Conservation (phyloP, 2,329 filamentous ascomycete species). For the Aspergillus calidoustus region DNA sequence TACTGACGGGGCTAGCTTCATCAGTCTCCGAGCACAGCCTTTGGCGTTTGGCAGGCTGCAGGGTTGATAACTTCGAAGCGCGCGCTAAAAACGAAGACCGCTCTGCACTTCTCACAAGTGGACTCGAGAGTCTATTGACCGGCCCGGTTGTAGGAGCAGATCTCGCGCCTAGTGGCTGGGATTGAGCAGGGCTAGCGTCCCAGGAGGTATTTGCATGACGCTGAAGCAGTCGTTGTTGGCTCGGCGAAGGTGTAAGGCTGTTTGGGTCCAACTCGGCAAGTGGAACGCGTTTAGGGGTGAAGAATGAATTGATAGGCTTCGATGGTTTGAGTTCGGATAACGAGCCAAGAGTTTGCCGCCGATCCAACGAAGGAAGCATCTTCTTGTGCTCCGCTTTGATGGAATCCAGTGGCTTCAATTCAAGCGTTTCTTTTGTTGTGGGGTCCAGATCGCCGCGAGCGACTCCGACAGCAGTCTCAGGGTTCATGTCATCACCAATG, state of each 20-base stretch:
- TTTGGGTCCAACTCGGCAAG: constrained; percentile 72
- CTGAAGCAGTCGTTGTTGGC: constrained; percentile 61
- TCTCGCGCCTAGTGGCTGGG: constrained; percentile 39
- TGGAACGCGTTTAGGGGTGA: constrained; percentile 66
- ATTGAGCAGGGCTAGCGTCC: constrained; percentile 56
- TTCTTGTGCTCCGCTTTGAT: constrained; percentile 33
- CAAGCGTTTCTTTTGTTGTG: constrained; percentile 75
- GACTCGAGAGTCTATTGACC: constrained; percentile 45
- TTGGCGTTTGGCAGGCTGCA: constrained; percentile 55
- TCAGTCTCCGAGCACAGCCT: constrained; percentile 56
- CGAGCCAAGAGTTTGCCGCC: constrained; percentile 48
- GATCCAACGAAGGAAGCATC: constrained; percentile 39
- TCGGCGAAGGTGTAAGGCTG: constrained; percentile 68
- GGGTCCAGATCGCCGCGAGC: constrained; percentile 84
- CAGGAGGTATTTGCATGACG: constrained; percentile 59
- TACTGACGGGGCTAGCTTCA: constrained; percentile 38
- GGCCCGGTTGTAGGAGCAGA: constrained; percentile 42
- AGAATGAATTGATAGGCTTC: constrained; percentile 67
- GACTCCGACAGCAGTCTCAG: constrained; percentile 72
- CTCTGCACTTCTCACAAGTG: constrained; percentile 46
- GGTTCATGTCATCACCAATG: constrained; percentile 74
- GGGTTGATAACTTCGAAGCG: constrained; percentile 45
- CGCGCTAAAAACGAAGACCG: constrained; percentile 46
- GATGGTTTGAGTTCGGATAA: constrained; percentile 61
- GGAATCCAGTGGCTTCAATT: constrained; percentile 39